Base-by-base conservation (phyloP, 768 basidiomycete genomes). In the Macrolepiota albuminosa region DNA sequence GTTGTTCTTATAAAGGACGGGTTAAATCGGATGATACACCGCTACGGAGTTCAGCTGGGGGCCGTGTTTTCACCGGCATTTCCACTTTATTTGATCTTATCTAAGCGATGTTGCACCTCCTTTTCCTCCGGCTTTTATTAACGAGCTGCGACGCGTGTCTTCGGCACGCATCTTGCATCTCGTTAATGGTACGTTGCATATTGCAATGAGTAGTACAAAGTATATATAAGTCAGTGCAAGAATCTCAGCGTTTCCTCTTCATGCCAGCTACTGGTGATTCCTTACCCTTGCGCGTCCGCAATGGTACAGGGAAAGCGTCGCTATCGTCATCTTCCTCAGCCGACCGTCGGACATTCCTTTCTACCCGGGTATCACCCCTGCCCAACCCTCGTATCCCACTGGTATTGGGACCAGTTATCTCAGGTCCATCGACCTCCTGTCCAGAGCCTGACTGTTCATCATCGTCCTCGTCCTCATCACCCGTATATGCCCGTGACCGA, bases 231-330 rank as follows among this genome's bases (percentile, higher is more conserved):
- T 46, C 66, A 68, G 60, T 69, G 59, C 52, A 58, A 49, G 52
- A 10, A 42, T n/a, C 39, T 82, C 74, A 87, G 74, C 87, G 79
- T 69, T 89, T 90, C 64, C 88, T 76, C 75, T 90, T 89, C 64
- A 72, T 71, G 6, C 85, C 87, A 36, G 76, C 73, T 16, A 76
- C 73, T 0, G 76, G 73, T 14, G 74, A 66, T 63, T 86, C 83
- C 69, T 84, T 84, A 43, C 81, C 81, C 71, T 83, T 88, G 64
- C 89, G 80, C 56, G 81, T 81, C 72, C 90, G 82, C 69, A 91
- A 74, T 10, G 89, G 88, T 56, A 84, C 79, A 39, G 88, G 85
- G 70, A 91, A 89, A 33, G 85, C 83, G 62, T 86, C 86, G 67
- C 87, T 88, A 70, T 89, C 88, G 14, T 88, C 87, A 8, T 86